Conservation (phyloP, 2,329 filamentous ascomycete species). For the Volutella citrinella region DNA sequence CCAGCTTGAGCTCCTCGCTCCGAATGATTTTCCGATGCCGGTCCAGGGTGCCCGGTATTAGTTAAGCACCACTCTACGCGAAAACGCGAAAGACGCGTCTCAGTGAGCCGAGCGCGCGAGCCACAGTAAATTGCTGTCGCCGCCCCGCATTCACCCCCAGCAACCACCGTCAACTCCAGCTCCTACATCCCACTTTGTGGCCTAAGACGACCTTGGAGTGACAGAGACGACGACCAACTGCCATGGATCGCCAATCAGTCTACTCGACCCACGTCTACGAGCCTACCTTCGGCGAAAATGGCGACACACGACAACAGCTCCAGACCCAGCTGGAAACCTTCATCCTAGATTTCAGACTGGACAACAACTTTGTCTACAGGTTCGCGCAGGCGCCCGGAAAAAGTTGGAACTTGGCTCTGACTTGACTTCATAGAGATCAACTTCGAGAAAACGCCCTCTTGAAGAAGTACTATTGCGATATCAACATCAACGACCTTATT, state of each 20-base stretch:
- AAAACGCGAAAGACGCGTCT: no score
- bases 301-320: slow-evolving; percentile 68
- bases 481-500: slow-evolving; percentile 93
- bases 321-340: slow-evolving; percentile 84
- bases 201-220: slow-evolving; percentile 8
- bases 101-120: slow-evolving; percentile 2
- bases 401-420: slow-evolving; percentile 7
- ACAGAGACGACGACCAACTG: slow-evolving; percentile 6
- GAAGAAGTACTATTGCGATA: slow-evolving; percentile 92
- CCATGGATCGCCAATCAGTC: slow-evolving; percentile 84
- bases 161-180: slow-evolving; percentile 28
- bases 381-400: slow-evolving; percentile 35
- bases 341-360: slow-evolving; percentile 88
- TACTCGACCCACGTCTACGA: slow-evolving; percentile 82
- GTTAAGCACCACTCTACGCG: no score
- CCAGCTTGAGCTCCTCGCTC: slow-evolving; percentile 1
- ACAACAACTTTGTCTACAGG: slow-evolving; percentile 95
- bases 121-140: slow-evolving; percentile 5
- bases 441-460: slow-evolving; percentile 90
- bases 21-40: no score
- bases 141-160: slow-evolving; percentile 10
- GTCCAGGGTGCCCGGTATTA: no score
- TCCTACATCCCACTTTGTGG: slow-evolving; percentile 12
- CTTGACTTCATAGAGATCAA: slow-evolving; percentile 68
- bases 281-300: slow-evolving; percentile 60